Conservation (phyloP, 140 eudicot species). For the Ambrosia hybrid region DNA sequence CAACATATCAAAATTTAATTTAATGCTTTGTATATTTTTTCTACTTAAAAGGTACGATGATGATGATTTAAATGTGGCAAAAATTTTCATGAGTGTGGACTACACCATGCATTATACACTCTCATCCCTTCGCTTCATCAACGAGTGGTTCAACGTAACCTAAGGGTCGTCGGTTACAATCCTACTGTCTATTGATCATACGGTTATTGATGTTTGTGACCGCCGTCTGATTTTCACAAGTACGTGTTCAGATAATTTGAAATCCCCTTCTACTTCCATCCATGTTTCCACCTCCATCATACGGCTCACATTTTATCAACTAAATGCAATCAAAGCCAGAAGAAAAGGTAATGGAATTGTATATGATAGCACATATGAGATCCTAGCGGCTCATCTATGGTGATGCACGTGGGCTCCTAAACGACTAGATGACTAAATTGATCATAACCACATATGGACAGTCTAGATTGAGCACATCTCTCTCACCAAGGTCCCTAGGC, state of each 20-base stretch:
- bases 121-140: no score
- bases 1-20: neutral
- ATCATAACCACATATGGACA: slow-evolving; percentile 39
- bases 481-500: slow-evolving; percentile 42
- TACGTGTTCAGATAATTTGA: neutral
- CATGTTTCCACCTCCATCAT: slow-evolving; percentile 33
- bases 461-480: slow-evolving; percentile 38
- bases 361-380: slow-evolving; percentile 31
- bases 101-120: slow-evolving; percentile 36
- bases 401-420: slow-evolving; percentile 39
- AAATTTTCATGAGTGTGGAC: slow-evolving; percentile 39
- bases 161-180: slow-evolving; percentile 37
- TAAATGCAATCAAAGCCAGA: slow-evolving; percentile 30
- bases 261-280: neutral
- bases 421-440: slow-evolving; percentile 32
- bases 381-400: slow-evolving; percentile 47
- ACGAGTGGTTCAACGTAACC: slow-evolving; percentile 46
- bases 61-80: slow-evolving; percentile 51
- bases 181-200: slow-evolving; percentile 48
- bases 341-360: slow-evolving; percentile 27
- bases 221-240: slow-evolving; percentile 35
- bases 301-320: slow-evolving; percentile 30
- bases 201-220: slow-evolving; percentile 39
- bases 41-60: slow-evolving; percentile 30
- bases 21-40: neutral